Evolutionary conservation across 1,284 basidiomycete species (phyloP), one percentile per base, ranked within the genome.

Genomic region (Trametes pubescens): DNA sequence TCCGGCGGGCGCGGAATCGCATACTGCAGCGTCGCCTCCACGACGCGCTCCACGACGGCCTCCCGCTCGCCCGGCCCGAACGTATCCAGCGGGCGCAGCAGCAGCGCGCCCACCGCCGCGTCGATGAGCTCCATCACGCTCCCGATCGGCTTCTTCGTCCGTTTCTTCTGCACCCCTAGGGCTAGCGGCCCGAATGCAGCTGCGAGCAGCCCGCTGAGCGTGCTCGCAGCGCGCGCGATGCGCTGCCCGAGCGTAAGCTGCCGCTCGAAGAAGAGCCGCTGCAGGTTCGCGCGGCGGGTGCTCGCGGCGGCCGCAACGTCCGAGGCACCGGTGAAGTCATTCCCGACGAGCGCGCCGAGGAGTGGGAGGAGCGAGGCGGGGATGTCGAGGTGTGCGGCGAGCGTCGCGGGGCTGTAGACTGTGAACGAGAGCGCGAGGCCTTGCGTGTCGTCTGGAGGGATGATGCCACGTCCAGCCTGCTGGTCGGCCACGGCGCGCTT

Each of bases 271-370:
- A 93, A 91, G 22, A 90, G 71, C 0, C 78, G 81, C 70, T 87
- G 88, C n/a, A 85, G 77, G 63, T 83, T 84, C 59, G 78, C 60
- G 40, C 56, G 57, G 13, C 80, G 43, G 78, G 79, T 58, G 1
- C 64, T 62, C 13, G 68, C 65, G 9, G 69, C 69, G 29, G 68
- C 69, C 35, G 77, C 77, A 58, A 69, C 69, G 16, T 67, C 66
- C 13, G 65, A 66, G 76, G 77, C 46, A 78, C 81, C 68, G 75
- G 83, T 72, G 72, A 90, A 94, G 75, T 97, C 95, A 74, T 96
- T 96, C 34, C 95, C 95, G 10, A 94, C 85, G 1, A 97, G 79
- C 2, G 93, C 89, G 11, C 90, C 93, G n/a, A 97, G 81, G 11
- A 97, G 83, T 1, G 95, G 94, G 21, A 97, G 84, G 54, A 94